Base-by-base conservation (phyloP, 129 eudicot genomes). In the Flaveria linearis region DNA sequence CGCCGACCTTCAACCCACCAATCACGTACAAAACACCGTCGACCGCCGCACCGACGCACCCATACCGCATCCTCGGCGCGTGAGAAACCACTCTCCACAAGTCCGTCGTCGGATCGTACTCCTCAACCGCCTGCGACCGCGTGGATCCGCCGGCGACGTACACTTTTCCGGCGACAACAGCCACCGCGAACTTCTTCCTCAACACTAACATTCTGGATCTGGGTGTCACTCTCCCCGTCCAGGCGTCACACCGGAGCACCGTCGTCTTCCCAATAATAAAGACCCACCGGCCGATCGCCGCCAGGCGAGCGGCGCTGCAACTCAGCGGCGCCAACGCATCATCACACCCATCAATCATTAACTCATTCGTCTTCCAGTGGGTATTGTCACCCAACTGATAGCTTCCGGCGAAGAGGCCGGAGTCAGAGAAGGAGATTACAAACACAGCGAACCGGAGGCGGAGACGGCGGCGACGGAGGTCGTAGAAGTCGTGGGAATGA, bases 1-100 rank as follows among this genome's bases (percentile, higher is more conserved):
- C 66, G 9, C 96, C 88, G 7, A 93, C 75, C 72, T 76, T 88
- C 30, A 93, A 69, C 11, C 97, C 98, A 1, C 98, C 98, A 9
- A 93, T 85, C 12, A 93, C 87, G 18, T 85, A 93, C 11, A 93
- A 80, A 46, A 93, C 77, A 0, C 98, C 97, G 51, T 85, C 97
- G 1, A 83, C 84, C 0, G 92, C 61, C 0, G 94, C 89, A 0
- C 97, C 97, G 4, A 88, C 52, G 66, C 98, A 93, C 0, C 97
- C 98, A 56, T 93, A 93, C 30, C 98, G 82, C 84, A 79, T 84
- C 80, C 91, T 60, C 18, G 96, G 97, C 51, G 92, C 96, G 75
- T 79, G 67, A 3, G 80, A 76, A 9, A 90, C 91, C 68, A 93
- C 92, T 26, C 86, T 72, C 98, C 98, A 93, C 16, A 68, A n/a